Percentiles rank a stretch among this genome's conserved stretches.
These are phyloP conservation scores for Keithomyces neogunnii DNA, from an alignment of 2,329 filamentous ascomycete genomes.

Conservation along the genomic window DNA sequence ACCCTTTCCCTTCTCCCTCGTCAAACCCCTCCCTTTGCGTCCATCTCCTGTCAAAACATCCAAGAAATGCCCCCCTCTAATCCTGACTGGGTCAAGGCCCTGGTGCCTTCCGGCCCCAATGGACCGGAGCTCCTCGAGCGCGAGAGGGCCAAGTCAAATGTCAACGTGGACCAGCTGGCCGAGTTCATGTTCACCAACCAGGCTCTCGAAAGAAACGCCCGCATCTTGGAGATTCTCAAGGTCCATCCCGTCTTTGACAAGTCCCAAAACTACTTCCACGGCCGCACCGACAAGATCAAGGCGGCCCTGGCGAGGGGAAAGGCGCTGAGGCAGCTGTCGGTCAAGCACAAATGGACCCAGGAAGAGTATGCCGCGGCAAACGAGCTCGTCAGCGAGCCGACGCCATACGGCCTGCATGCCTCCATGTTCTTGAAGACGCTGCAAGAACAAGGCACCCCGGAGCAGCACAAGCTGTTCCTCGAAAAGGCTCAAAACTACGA, in stretches of 20 bases:
- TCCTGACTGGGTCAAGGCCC: conserved; percentile 25
- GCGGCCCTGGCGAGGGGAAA: conserved; percentile 63
- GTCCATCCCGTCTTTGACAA: conserved; percentile 68
- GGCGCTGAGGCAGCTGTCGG: conserved; percentile 56
- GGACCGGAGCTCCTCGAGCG: conserved; percentile 60
- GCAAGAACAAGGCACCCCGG: conserved; percentile 60
- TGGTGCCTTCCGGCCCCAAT: conserved; percentile 47
- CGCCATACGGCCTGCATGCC: conserved; percentile 46
- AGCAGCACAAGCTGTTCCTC: conserved; percentile 66
- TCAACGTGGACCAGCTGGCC: conserved; percentile 59
- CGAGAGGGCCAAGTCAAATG: conserved; percentile 58
- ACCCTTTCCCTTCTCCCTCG: background rate
- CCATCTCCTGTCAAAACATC: background rate
- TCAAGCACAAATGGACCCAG: conserved; percentile 58
- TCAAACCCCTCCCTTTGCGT: background rate
- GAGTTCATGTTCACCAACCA: conserved; percentile 62
- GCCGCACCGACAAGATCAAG: conserved; percentile 60
- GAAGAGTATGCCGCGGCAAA: conserved; percentile 58
- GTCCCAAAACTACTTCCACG: conserved; percentile 67
- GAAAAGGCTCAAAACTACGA: conserved; percentile 61
- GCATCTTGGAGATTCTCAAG: conserved; percentile 56
- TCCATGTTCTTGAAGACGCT: conserved; percentile 45
- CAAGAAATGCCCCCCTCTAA: conserved; percentile 17
- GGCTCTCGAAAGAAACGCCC: conserved; percentile 49
- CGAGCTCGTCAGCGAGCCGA: conserved; percentile 64